Evolutionary conservation across 1,139 yeast genomes (phyloP).

Genomic region (Pichia sp.): DNA sequence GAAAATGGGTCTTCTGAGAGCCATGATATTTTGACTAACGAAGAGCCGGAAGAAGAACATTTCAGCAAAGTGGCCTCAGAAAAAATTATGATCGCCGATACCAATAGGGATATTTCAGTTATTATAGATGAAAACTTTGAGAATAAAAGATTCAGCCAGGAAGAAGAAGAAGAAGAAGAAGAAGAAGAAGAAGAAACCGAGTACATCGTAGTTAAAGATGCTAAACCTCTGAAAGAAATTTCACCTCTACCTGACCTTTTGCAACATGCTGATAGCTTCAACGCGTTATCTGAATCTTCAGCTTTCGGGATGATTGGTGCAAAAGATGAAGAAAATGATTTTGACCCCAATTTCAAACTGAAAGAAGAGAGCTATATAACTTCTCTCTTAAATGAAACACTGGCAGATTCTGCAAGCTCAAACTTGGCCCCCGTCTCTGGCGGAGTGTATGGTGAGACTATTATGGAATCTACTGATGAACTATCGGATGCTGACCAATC

Average conservation of each 20-base stretch:
- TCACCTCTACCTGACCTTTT: neutral
- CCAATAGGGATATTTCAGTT: no score
- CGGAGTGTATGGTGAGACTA: conserved; percentile 17
- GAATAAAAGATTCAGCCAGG: neutral
- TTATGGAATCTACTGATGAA: conserved; percentile 7
- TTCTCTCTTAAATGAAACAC: conserved; percentile 25
- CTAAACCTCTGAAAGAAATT: neutral
- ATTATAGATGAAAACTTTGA: neutral
- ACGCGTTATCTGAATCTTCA: conserved; percentile 26
- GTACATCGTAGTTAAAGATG: conserved; percentile 1
- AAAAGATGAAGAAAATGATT: neutral
- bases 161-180: neutral
- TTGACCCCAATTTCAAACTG: conserved; percentile 4
- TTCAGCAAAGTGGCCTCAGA: no score
- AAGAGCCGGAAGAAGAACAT: no score
- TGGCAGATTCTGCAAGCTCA: neutral
- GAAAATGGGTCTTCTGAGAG: no score
- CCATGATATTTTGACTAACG: no score
- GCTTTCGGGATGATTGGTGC: conserved; percentile 10
- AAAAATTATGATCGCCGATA: no score
- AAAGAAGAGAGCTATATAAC: conserved; percentile 27
- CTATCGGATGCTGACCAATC: conserved; percentile 13
- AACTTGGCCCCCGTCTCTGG: neutral
- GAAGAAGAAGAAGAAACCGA: neutral
- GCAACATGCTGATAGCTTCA: conserved; percentile 19